These are phyloP conservation scores for Pseudogymnoascus sp. DNA, from an alignment of 2,329 filamentous ascomycete genomes.

Conservation along the genomic window DNA sequence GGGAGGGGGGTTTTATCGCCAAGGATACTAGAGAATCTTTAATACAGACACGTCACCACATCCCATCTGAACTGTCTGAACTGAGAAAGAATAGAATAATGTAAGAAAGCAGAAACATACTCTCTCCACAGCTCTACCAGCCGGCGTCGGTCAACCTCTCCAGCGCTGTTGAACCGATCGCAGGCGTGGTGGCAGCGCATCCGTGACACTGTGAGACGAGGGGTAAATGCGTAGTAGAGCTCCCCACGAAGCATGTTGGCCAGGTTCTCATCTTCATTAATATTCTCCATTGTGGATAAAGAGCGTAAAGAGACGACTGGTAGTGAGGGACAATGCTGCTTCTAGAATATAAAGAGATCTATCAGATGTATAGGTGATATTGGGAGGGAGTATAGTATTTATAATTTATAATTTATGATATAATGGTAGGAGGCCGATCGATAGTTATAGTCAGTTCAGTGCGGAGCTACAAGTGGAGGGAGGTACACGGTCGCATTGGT, in stretches of 20 bases:
- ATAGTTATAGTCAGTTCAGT: not conserved
- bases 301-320: not conserved
- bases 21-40: conserved; percentile 43
- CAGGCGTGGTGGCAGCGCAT: conserved; percentile 54
- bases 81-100: not conserved
- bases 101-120: conserved; percentile 40
- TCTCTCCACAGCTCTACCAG: conserved; percentile 62
- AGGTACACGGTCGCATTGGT: not conserved
- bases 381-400: not conserved
- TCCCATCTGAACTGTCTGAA: not conserved
- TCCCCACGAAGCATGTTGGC: conserved; percentile 57
- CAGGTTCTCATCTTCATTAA: conserved; percentile 40
- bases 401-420: not conserved
- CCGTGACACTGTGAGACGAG: conserved; percentile 55
- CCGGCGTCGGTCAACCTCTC: conserved; percentile 50
- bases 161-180: conserved; percentile 54
- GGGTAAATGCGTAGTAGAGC: conserved; percentile 66
- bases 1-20: conserved; percentile 57
- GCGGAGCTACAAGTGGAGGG: not conserved
- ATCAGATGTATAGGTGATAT: not conserved
- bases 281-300: conserved; percentile 8
- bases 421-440: not conserved
- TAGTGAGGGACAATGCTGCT: not conserved
- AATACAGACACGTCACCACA: conserved; percentile 4
- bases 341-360: not conserved